Percentiles rank a stretch among this genome's conserved stretches.
Conservation (phyloP, 1,284 basidiomycete genomes). For the Malassezia obtusa region DNA sequence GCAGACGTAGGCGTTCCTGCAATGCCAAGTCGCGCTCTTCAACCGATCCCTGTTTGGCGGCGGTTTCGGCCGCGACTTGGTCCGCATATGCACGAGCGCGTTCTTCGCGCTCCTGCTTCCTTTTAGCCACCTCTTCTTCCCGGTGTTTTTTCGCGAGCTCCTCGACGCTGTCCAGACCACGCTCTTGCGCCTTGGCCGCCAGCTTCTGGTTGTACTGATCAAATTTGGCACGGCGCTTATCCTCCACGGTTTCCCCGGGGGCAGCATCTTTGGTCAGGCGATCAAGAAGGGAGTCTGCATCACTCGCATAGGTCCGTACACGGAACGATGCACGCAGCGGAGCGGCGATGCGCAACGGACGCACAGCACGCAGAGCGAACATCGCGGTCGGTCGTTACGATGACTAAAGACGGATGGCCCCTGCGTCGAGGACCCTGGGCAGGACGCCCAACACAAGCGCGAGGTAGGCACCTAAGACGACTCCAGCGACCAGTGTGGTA, state of each 20-base stretch:
- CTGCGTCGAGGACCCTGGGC: not conserved
- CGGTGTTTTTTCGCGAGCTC: conserved; percentile 26
- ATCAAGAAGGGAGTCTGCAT: conserved; percentile 3
- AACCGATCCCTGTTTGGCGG: conserved; percentile 12
- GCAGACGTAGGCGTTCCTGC: conserved; percentile 1
- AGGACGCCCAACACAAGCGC: not conserved
- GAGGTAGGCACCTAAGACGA: conserved; percentile 59
- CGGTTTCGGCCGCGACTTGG: not conserved
- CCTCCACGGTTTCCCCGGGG: conserved; percentile 6
- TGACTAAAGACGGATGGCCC: conserved; percentile 1
- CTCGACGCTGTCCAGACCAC: conserved; percentile 21
- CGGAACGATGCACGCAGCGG: not conserved
- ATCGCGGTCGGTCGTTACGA: not conserved
- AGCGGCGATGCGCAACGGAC: not conserved
- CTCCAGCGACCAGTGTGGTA: conserved; percentile 56
- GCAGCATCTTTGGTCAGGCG: not conserved
- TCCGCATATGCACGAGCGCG: not conserved
- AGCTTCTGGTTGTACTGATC: conserved; percentile 37
- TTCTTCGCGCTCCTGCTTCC: conserved; percentile 22
- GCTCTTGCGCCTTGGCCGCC: conserved; percentile 31
- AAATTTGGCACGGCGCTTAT: conserved; percentile 30
- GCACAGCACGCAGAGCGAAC: not conserved
- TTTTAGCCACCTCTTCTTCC: conserved; percentile 21
- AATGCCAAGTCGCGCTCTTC: conserved; percentile 13
- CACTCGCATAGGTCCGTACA: not conserved